Evolutionary conservation across 495 filamentous ascomycete species (phyloP), one percentile per base, ranked within the genome.

Genomic region (Opeltia flavorubescens): DNA sequence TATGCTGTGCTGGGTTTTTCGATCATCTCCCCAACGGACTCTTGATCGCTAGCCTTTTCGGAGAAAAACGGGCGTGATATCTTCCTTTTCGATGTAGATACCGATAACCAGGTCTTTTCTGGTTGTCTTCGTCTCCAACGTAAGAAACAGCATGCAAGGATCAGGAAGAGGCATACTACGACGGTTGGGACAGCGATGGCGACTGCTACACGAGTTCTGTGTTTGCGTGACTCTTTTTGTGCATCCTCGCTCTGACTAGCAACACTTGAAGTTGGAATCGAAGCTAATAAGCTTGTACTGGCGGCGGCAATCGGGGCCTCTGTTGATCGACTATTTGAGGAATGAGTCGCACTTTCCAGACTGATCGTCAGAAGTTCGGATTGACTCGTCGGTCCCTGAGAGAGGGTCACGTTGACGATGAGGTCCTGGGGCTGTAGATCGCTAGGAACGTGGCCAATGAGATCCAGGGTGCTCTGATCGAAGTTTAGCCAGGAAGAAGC

Each of bases 401-500:
- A 66, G 12, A 73, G 75, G 9, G 59, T 71, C 36, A 85, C 56
- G 25, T 63, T 62, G n/a, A 82, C 57, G 1, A 51, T 54, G 33
- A 74, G 62, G 24, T 62, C 63, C 8, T 63, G 52, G 3, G 71
- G 59, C 8, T 61, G 50, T 6, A 67, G 41, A 26, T 68, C 62
- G 0, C 50, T 50, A 1, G 88, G 84, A 20, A 83, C 76, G 11
- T 70, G 64, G 5, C 87, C 86, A 18, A 64, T 72, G 4, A 93
- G 63, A 2, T 68, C 70, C 48, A 71, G 59, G 31, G 71, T 75
- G 8, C 55, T 58, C 9, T 70, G 42, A 52, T 84, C 74, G 50
- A 85, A 85, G 1, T 63, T 66, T 8, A 91, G 64, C 88, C 86
- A 94, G 12, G 74, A 59, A 6, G 68, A 59, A 1, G 76, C 60